phyloP scores from a whole-genome alignment of 306 rosid genomes.

The Quercus cerris region DNA sequence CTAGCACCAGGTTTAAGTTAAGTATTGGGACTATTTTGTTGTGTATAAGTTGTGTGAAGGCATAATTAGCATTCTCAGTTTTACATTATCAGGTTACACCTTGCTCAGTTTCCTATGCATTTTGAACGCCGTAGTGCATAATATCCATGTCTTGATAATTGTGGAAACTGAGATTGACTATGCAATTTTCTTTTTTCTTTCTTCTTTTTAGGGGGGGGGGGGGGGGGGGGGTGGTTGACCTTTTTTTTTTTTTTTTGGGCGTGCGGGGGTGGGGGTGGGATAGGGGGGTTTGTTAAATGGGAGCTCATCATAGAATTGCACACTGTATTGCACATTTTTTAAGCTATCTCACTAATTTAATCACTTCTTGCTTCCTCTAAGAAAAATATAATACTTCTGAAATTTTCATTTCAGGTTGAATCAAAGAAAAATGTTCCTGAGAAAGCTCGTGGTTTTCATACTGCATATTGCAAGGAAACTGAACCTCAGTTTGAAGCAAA shows the following conservation, averaged over 20 bases:
- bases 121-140: not conserved
- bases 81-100: slow-evolving; percentile 6
- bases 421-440: slow-evolving; percentile 21
- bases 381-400: too few relatives aligned
- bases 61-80: not conserved
- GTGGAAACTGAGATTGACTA: not conserved
- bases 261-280: not conserved
- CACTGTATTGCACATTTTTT: too few relatives aligned
- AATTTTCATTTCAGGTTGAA: slow-evolving; percentile 24
- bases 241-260: too few relatives aligned
- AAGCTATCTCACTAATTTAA: too few relatives aligned
- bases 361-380: too few relatives aligned
- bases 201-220: not conserved
- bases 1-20: slow-evolving; percentile 44
- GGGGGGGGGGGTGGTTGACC: not conserved
- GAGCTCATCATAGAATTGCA: too few relatives aligned
- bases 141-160: slow-evolving; percentile 2
- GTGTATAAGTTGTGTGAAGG: slow-evolving; percentile 16
- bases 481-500: slow-evolving; percentile 36
- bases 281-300: not conserved
- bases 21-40: slow-evolving; percentile 9
- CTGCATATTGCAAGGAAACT: slow-evolving; percentile 19
- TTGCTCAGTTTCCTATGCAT: not conserved
- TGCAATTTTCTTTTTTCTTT: not conserved
- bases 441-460: slow-evolving; percentile 26